Evolutionary conservation across 352 stramenopile genomes (phyloP).

Genomic region (Phytophthora sojae): DNA sequence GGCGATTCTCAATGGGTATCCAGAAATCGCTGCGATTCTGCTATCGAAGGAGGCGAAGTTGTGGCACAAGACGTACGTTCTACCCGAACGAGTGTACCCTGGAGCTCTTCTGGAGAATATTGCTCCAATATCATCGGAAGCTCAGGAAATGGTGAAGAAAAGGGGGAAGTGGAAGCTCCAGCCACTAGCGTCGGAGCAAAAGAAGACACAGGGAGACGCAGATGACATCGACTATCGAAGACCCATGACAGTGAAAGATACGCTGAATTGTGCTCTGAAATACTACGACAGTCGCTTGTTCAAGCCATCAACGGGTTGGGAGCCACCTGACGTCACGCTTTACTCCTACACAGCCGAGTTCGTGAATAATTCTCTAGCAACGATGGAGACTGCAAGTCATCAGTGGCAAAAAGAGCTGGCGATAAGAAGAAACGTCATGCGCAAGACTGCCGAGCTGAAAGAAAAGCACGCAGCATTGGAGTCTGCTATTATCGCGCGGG

Average conservation of each 20-base stretch:
- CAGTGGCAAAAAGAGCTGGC: constrained; percentile 44
- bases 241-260: constrained; percentile 57
- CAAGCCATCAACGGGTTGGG: constrained; percentile 40
- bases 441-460: constrained; percentile 53
- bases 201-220: background rate
- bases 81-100: constrained; percentile 59
- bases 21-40: constrained; percentile 60
- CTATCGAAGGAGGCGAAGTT: constrained; percentile 57
- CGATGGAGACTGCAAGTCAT: constrained; percentile 19
- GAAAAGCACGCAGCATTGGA: constrained; percentile 59
- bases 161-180: constrained; percentile 61
- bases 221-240: constrained; percentile 17
- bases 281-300: constrained; percentile 57
- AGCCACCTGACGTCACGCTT: constrained; percentile 27
- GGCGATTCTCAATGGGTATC: constrained; percentile 72
- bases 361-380: constrained; percentile 36
- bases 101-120: constrained; percentile 28
- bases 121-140: constrained; percentile 16
- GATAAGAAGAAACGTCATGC: constrained; percentile 53
- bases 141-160: constrained; percentile 11
- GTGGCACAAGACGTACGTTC: constrained; percentile 69
- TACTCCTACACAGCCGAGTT: constrained; percentile 52
- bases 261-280: constrained; percentile 52
- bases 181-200: constrained; percentile 37
- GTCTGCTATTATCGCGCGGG: constrained; percentile 44